Evolutionary conservation across 2,329 filamentous ascomycete species (phyloP).

Genomic region (Cladophialophora psammophila): DNA sequence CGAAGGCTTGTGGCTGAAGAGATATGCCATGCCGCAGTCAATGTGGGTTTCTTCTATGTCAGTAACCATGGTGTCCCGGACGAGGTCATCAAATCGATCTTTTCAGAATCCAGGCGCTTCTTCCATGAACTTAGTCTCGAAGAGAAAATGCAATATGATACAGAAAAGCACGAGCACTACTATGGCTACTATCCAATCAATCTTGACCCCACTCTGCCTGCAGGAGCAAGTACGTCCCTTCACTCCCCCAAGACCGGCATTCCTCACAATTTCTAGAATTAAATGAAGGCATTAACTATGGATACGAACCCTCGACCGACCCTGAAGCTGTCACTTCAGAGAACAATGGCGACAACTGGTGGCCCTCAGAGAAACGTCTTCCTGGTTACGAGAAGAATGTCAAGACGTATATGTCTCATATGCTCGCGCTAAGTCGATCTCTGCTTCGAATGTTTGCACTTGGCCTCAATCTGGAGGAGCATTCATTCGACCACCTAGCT

Average conservation of each 20-base stretch:
- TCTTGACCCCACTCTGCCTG: constrained; percentile 23
- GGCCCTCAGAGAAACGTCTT: constrained; percentile 26
- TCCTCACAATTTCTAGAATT: constrained; percentile 24
- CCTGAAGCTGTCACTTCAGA: constrained; percentile 17
- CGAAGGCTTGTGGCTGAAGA: constrained; percentile 51
- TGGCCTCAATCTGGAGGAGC: constrained; percentile 61
- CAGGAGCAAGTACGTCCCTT: constrained; percentile 28
- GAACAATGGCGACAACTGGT: constrained; percentile 34
- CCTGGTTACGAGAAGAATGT: constrained; percentile 26
- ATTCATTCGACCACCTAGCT: constrained; percentile 63
- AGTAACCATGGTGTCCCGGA: constrained; percentile 55
- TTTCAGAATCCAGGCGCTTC: constrained; percentile 29
- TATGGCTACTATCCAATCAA: constrained; percentile 36
- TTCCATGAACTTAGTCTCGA: constrained; percentile 31
- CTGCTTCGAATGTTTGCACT: constrained; percentile 64
- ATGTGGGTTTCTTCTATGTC: constrained; percentile 59
- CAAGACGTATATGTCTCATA: constrained; percentile 28
- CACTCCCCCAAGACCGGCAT: background rate
- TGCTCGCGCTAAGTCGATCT: constrained; percentile 58
- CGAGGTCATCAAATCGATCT: constrained; percentile 42
- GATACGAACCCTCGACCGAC: constrained; percentile 30
- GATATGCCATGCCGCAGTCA: constrained; percentile 57
- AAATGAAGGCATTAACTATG: constrained; percentile 36
- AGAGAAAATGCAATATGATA: constrained; percentile 34
- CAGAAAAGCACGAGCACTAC: constrained; percentile 33